Base-by-base conservation (phyloP, 805 yeast genomes). In the Isabelozyma rhagii region DNA sequence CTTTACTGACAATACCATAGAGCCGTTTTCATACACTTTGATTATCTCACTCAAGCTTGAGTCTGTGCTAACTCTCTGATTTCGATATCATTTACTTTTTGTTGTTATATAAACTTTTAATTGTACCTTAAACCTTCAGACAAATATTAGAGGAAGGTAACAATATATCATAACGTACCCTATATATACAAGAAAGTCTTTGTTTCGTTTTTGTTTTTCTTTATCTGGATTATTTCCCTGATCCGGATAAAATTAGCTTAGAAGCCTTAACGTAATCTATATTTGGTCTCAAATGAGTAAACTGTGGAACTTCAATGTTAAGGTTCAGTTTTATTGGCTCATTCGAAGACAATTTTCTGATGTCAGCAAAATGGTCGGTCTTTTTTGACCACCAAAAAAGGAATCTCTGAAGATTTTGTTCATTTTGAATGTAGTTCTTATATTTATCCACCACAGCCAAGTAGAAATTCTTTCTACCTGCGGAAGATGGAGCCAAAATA, bases 401-500 rank as follows among this genome's bases (percentile, higher is more conserved):
- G 45, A 67, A 70, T 45, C 65, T 54, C 34, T 59, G 50, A 48
- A 67, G 64, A 3, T 71, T 64, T 41, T 56, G 52, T 40, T 58
- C 61, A 52, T 72, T 72, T 60, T 73, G 77, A 60, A 73, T 71
- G 57, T 62, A 72, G 58, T 71, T 59, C 58, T 66, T 70, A 60
- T 71, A 82, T 41, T 74, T 59, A 55, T 79, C 77, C 60, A 83
- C 79, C 51, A 84, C 68, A 47, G 79, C 72, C 64, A 81, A 75
- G 63, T 83, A 84, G 27, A 83, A 66, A 38, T 74, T 70, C 52
- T 76, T 74, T 65, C 89, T 75, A 39, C 74, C 77, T 15, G 72
- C 65, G 39, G 61, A 55, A 44, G 64, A 69, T 21, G 62, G 63
- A 4, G 84, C 75, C 51, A 71, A 69, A 41, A 82, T 72, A 5